phyloP scores from a whole-genome alignment of 2,329 filamentous ascomycete genomes.

The Xylaria sp. region DNA sequence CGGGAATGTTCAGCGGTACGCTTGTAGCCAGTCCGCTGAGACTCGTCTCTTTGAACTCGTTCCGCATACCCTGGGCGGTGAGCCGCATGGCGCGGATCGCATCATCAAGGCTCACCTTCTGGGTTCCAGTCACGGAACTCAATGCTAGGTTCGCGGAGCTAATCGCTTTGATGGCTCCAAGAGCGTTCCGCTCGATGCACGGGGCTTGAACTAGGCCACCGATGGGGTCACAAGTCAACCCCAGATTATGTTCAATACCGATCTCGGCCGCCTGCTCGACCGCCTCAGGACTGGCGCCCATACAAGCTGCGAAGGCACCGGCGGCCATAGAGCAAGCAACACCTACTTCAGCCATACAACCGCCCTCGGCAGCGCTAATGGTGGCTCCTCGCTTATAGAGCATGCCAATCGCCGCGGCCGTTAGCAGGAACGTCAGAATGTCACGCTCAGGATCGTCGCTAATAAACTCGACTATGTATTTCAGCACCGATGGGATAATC shows the following conservation, averaged over 20 bases:
- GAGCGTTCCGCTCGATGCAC: slow-evolving; percentile 57
- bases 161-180: slow-evolving; percentile 58
- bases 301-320: slow-evolving; percentile 56
- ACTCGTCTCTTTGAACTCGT: slow-evolving; percentile 60
- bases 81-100: slow-evolving; percentile 57
- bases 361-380: slow-evolving; percentile 57
- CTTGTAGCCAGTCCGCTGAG: slow-evolving; percentile 57
- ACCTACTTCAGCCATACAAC: slow-evolving; percentile 60
- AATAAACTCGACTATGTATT: slow-evolving; percentile 56
- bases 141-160: slow-evolving; percentile 56
- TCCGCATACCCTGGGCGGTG: slow-evolving; percentile 57
- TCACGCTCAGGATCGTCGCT: slow-evolving; percentile 57
- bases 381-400: slow-evolving; percentile 59
- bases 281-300: slow-evolving; percentile 56
- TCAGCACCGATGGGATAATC: slow-evolving; percentile 57
- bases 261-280: slow-evolving; percentile 59
- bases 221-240: slow-evolving; percentile 57
- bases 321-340: slow-evolving; percentile 59
- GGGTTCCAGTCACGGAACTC: slow-evolving; percentile 50
- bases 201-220: slow-evolving; percentile 57
- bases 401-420: slow-evolving; percentile 57
- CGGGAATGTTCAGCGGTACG: slow-evolving; percentile 55
- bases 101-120: slow-evolving; percentile 56
- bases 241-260: slow-evolving; percentile 58
- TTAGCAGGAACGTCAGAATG: slow-evolving; percentile 55